Conservation (phyloP, 345 rosid genomes). For the Ceriops tagal region DNA sequence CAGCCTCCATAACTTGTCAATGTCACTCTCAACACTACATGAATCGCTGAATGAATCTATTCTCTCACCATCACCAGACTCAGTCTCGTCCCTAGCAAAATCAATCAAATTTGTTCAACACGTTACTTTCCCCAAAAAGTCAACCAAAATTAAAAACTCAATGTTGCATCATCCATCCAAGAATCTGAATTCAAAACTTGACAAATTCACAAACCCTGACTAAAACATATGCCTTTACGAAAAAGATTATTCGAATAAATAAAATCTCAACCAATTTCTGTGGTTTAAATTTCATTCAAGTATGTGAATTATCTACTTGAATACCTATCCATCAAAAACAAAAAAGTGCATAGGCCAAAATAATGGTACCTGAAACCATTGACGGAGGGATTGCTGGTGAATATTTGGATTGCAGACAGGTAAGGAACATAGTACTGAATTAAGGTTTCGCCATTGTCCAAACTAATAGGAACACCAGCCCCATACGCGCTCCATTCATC, state of each 20-base stretch:
- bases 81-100: constrained; percentile 67
- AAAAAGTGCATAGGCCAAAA: not conserved
- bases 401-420: constrained; percentile 94
- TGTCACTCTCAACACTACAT: constrained; percentile 81
- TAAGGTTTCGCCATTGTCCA: constrained; percentile 66
- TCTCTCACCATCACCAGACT: constrained; percentile 65
- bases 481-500: constrained; percentile 99
- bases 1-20: constrained; percentile 73
- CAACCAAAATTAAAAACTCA: constrained; percentile 3
- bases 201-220: not conserved
- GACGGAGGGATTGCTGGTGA: constrained; percentile 66
- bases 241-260: no score
- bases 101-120: not conserved
- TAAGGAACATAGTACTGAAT: constrained; percentile 97
- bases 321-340: not conserved
- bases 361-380: constrained; percentile 60
- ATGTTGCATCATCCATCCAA: not conserved
- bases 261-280: no score
- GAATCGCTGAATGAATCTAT: constrained; percentile 88
- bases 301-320: not conserved
- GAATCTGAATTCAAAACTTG: not conserved
- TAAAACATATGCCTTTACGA: not conserved
- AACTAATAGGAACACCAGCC: constrained; percentile 83
- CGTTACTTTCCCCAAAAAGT: not conserved
- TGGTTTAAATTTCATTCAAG: not conserved